Percentiles rank a stretch among this genome's conserved stretches.
Evolutionary conservation across 306 rosid species (phyloP).

Genomic region (Prinsepia uniflora): DNA sequence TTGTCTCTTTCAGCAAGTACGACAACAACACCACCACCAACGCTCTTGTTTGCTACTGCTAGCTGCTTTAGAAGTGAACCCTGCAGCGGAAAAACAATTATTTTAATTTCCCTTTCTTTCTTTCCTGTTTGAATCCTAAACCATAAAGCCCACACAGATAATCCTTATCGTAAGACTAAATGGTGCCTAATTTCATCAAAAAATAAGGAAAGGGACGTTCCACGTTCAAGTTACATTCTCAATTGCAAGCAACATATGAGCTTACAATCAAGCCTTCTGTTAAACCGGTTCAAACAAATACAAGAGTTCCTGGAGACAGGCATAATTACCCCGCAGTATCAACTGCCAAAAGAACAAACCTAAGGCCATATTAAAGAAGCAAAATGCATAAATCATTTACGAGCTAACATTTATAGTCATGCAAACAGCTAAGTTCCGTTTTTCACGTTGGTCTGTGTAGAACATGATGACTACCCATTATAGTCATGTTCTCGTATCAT

Average conservation of each 20-base stretch:
- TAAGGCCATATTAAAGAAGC: background rate
- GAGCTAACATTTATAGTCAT: background rate
- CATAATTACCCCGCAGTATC: background rate
- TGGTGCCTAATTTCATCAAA: background rate
- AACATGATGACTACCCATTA: background rate
- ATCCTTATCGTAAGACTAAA: background rate
- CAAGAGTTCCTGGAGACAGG: background rate
- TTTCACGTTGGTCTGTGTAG: background rate
- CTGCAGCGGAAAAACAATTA: constrained; percentile 33
- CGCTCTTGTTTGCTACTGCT: constrained; percentile 89
- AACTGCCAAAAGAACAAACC: background rate
- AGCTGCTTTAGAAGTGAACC: constrained; percentile 97
- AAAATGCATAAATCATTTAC: background rate
- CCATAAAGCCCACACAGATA: background rate
- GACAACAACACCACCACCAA: constrained; percentile 92
- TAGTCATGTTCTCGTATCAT: background rate
- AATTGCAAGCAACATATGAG: background rate
- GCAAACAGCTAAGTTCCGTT: background rate
- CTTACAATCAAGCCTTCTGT: background rate
- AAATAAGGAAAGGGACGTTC: background rate
- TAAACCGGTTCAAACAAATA: background rate
- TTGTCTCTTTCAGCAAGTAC: constrained; percentile 98
- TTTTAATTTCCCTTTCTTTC: constrained; percentile 19
- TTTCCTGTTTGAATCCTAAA: constrained; percentile 6
- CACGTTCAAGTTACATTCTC: background rate